These are phyloP conservation scores for Salvia rosmarinus DNA, from an alignment of 257 asterid species.

Conservation along the genomic window DNA sequence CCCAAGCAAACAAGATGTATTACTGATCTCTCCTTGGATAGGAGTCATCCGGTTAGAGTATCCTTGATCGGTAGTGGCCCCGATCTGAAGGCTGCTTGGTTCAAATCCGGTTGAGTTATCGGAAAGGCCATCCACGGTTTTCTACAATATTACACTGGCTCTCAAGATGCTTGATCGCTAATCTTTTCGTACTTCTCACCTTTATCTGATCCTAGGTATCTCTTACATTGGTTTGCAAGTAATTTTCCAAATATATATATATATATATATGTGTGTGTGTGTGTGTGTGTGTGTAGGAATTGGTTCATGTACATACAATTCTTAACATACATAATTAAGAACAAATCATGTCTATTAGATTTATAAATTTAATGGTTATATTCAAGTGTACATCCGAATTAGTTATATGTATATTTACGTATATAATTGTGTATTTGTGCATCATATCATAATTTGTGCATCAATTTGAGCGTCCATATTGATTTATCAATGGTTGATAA, in stretches of 20 bases:
- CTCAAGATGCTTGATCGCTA: conserved; percentile 73
- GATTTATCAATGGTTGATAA: no score
- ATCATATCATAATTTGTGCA: no score
- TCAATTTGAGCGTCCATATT: no score
- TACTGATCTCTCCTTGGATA: conserved; percentile 62
- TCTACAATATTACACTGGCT: conserved; percentile 82
- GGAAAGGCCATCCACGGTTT: conserved; percentile 91
- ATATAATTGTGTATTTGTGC: no score
- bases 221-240: conserved; percentile 2
- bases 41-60: conserved; percentile 86
- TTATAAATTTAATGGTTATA: no score
- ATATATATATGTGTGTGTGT: no score
- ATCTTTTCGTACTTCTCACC: conserved; percentile 65
- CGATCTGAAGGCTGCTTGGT: conserved; percentile 80
- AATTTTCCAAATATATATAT: background rate
- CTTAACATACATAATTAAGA: no score
- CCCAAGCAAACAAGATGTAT: conserved; percentile 55
- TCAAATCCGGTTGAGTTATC: conserved; percentile 82
- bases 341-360: no score
- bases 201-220: background rate
- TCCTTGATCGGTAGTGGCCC: conserved; percentile 81
- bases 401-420: no score
- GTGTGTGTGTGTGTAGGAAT: no score
- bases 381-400: no score
- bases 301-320: no score